phyloP scores from a whole-genome alignment of 768 basidiomycete species.

The Podaxis pistillaris region DNA sequence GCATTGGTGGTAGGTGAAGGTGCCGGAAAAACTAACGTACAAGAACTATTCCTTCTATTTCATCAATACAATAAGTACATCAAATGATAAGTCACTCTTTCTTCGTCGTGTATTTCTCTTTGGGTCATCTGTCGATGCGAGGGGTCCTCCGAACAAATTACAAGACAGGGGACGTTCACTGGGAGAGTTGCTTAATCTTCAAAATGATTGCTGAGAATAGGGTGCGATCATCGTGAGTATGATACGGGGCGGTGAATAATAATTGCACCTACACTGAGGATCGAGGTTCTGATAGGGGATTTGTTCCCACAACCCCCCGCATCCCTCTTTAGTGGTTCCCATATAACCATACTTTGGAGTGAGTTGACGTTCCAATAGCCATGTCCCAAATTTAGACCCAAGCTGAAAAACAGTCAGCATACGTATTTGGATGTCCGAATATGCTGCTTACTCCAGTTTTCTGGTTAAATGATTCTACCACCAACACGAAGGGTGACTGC shows the following conservation, averaged over 20 bases:
- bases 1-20: background rate
- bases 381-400: slow-evolving; percentile 82
- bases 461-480: slow-evolving; percentile 85
- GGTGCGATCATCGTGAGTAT: slow-evolving; percentile 18
- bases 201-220: slow-evolving; percentile 42
- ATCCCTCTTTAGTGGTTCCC: slow-evolving; percentile 71
- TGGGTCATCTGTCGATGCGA: background rate
- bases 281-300: slow-evolving; percentile 83
- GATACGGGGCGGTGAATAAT: slow-evolving; percentile 1
- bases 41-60: background rate
- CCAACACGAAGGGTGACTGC: slow-evolving; percentile 70
- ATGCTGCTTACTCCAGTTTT: slow-evolving; percentile 68
- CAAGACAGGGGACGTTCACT: slow-evolving; percentile 22
- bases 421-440: background rate
- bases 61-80: background rate
- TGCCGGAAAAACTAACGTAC: background rate
- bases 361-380: slow-evolving; percentile 79
- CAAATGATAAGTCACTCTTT: background rate
- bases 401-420: slow-evolving; percentile 37
- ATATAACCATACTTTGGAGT: slow-evolving; percentile 83
- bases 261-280: slow-evolving; percentile 56
- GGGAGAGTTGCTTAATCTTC: slow-evolving; percentile 48
- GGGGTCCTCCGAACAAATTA: background rate
- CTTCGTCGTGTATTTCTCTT: background rate
- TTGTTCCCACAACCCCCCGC: slow-evolving; percentile 77